These are phyloP conservation scores for Sugiyamaella paludigena DNA, from an alignment of 1,139 yeast species.

Conservation along the genomic window DNA sequence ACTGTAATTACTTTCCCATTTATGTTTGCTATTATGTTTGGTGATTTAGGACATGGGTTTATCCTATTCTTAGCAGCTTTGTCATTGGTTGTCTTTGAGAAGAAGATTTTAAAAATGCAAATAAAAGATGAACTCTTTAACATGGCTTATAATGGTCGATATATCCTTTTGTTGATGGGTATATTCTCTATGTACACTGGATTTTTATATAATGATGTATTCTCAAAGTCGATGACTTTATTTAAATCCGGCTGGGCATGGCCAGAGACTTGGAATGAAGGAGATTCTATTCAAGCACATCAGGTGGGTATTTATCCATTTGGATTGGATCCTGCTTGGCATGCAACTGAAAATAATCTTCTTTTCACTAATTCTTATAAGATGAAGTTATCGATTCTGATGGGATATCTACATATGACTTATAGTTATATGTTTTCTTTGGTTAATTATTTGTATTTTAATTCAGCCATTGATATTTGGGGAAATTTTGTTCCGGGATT, in stretches of 20 bases:
- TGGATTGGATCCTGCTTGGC: slow-evolving; percentile 96
- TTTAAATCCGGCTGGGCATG: slow-evolving; percentile 90
- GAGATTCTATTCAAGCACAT: slow-evolving; percentile 61
- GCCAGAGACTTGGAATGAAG: slow-evolving; percentile 68
- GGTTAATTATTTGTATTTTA: slow-evolving; percentile 72
- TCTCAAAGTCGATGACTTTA: slow-evolving; percentile 83
- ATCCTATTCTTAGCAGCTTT: slow-evolving; percentile 72
- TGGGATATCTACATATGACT: slow-evolving; percentile 95
- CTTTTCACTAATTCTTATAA: slow-evolving; percentile 91
- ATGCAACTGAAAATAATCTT: slow-evolving; percentile 89
- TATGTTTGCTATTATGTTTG: slow-evolving; percentile 99
- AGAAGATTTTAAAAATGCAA: slow-evolving; percentile 58
- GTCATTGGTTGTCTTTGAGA: slow-evolving; percentile 67
- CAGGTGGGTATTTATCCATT: slow-evolving; percentile 69
- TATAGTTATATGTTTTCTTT: slow-evolving; percentile 83
- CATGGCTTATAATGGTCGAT: slow-evolving; percentile 93
- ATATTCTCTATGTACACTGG: slow-evolving; percentile 92
- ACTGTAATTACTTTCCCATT: slow-evolving; percentile 95
- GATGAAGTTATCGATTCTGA: slow-evolving; percentile 90
- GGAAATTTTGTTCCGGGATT: slow-evolving; percentile 95
- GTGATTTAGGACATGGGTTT: slow-evolving; percentile 95
- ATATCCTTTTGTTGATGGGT: slow-evolving; percentile 89
- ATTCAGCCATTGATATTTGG: slow-evolving; percentile 75
- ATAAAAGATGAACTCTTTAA: slow-evolving; percentile 91
- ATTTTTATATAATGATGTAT: slow-evolving; percentile 84